Conservation (phyloP, 805 yeast genomes). For the Candida dajiaensis region DNA sequence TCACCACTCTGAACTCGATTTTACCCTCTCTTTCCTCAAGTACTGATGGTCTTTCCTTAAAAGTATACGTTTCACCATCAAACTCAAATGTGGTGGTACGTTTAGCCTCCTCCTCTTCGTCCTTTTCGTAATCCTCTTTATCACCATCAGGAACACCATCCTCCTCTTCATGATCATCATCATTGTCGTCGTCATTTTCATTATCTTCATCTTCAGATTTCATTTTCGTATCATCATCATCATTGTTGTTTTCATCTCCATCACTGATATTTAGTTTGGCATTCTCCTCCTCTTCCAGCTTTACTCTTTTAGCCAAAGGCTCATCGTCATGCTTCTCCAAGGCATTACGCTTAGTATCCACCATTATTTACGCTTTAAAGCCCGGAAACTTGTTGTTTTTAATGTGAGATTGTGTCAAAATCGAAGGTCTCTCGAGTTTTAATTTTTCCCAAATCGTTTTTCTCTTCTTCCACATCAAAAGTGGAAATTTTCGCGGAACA, state of each 20-base stretch:
- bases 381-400: not conserved
- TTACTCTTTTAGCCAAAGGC: conserved; percentile 24
- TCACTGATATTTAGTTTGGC: conserved; percentile 14
- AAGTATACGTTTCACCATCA: conserved; percentile 77
- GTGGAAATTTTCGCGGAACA: too few species aligned
- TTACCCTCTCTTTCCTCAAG: conserved; percentile 89
- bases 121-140: conserved; percentile 22
- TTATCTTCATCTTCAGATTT: conserved; percentile 14
- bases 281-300: conserved; percentile 24
- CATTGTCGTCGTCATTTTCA: conserved; percentile 18
- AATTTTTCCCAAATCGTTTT: not conserved
- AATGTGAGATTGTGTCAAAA: not conserved
- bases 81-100: conserved; percentile 36
- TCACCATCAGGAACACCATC: conserved; percentile 21
- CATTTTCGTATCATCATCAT: conserved; percentile 13
- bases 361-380: not conserved
- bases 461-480: not conserved
- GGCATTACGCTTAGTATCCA: conserved; percentile 13
- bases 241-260: conserved; percentile 16
- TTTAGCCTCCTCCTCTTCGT: conserved; percentile 28
- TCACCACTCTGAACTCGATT: conserved; percentile 93
- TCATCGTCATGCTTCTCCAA: conserved; percentile 21
- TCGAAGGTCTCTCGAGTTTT: not conserved
- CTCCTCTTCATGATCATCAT: conserved; percentile 19
- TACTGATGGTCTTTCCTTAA: conserved; percentile 90